Evolutionary conservation across 495 filamentous ascomycete genomes (phyloP), one percentile per base, ranked within the genome.

Genomic region (Aspergillus affinis): DNA sequence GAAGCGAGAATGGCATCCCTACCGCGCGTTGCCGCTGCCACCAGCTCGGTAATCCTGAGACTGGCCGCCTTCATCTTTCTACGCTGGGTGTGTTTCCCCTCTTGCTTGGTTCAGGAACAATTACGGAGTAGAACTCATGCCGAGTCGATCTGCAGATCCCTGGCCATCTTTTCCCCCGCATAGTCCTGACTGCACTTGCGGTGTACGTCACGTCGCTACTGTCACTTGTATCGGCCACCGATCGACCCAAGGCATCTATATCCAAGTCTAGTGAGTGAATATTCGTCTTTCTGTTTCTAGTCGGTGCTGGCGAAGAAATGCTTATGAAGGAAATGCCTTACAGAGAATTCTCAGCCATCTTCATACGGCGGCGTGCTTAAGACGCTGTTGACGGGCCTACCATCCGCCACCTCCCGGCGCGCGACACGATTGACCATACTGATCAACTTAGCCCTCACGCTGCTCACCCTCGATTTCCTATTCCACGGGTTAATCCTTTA

Each of bases 361-460:
- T 19, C 20, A 15, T 15, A 51, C 23, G 52, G 51, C 18, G 41
- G 67, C 51, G 75, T 77, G 0, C 66, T 88, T 45, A 79, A 79
- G 58, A 90, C 88, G 1, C 74, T 97, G 12, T 71, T 96, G 41
- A 84, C 84, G n/a, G 94, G 93, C 5, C 75, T 88, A 0, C 93
- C 94, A 8, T 75, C 75, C n/a, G 84, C 80, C 19, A 84, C 80
- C 30, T 72, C 81, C 32, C 63, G 76, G 8, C 63, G 88, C 27
- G 88, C 84, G 58, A 83, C 79, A 45, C 68, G 79, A n/a, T 58
- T 83, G 9, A 92, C 90, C 0, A 81, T 90, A 9, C 65, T 83
- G 21, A 82, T 94, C 66, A 98, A 97, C 69, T 59, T 83, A 27
- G 69, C 81, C 1, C 78, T 91, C 19, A 78, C 90, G 15, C 71